Percentiles rank a stretch among this genome's conserved stretches.
These are phyloP conservation scores for Clavariopsis aquatica DNA, from an alignment of 495 filamentous ascomycete genomes.

Conservation along the genomic window DNA sequence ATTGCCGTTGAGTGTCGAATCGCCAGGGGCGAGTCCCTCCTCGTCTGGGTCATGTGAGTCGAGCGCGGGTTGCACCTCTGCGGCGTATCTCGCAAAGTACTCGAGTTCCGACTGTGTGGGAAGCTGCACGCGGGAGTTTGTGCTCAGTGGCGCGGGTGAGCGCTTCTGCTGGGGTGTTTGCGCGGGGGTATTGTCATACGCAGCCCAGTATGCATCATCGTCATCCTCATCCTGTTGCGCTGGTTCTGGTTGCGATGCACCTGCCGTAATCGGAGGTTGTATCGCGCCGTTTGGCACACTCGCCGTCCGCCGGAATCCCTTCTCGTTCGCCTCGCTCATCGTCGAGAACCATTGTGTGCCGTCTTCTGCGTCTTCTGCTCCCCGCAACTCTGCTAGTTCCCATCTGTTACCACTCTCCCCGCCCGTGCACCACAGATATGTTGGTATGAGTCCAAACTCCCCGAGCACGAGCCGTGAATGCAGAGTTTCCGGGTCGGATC, in stretches of 20 bases:
- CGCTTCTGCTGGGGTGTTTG: conserved; percentile 69
- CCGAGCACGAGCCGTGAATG: conserved; percentile 61
- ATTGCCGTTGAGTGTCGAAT: conserved; percentile 58
- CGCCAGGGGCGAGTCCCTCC: conserved; percentile 50
- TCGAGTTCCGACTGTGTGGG: conserved; percentile 62
- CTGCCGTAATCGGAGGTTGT: conserved; percentile 18
- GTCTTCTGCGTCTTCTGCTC: conserved; percentile 53
- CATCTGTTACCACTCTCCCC: conserved; percentile 72
- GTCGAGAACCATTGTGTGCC: conserved; percentile 52
- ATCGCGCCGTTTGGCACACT: conserved; percentile 28
- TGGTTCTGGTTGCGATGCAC: conserved; percentile 3
- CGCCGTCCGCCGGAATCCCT: conserved; percentile 38
- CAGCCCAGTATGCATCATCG: conserved; percentile 92
- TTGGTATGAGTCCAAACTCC: conserved; percentile 49
- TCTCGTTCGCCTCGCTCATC: conserved; percentile 57
- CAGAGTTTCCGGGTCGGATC: conserved; percentile 83
- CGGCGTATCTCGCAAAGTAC: conserved; percentile 83
- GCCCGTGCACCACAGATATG: conserved; percentile 67
- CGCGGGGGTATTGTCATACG: conserved; percentile 83
- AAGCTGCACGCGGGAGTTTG: conserved; percentile 40
- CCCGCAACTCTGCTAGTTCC: conserved; percentile 78
- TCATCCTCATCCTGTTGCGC: conserved; percentile 51
- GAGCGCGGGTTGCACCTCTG: conserved; percentile 82
- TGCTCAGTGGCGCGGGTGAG: conserved; percentile 56
- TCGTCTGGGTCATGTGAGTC: conserved; percentile 76